Percentiles rank a stretch among this genome's conserved stretches.
Conservation (phyloP, 2,329 filamentous ascomycete species). For the Orbilia blumenaviensis region DNA sequence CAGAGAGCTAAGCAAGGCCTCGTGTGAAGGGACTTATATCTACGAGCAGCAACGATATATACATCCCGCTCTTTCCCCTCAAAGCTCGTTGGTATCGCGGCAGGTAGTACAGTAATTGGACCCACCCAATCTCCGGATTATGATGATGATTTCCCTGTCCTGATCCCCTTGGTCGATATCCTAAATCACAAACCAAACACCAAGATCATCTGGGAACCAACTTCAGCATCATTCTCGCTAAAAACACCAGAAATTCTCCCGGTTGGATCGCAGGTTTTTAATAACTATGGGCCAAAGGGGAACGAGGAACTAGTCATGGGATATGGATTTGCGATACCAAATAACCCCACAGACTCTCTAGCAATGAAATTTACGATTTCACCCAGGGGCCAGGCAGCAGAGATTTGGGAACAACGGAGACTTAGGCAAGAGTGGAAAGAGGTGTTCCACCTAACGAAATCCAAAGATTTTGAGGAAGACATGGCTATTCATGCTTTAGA, state of each 20-base stretch:
- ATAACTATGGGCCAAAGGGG: constrained; percentile 67
- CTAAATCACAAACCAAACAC: constrained; percentile 64
- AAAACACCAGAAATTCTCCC: not conserved
- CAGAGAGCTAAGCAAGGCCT: no score
- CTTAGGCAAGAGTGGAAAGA: constrained; percentile 27
- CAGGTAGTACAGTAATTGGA: constrained; percentile 25
- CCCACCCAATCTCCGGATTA: not conserved
- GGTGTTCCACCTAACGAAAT: constrained; percentile 34
- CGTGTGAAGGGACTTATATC: constrained; percentile 62
- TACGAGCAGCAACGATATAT: constrained; percentile 66
- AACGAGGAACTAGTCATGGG: constrained; percentile 67
- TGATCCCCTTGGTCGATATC: constrained; percentile 66
- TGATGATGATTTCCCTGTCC: constrained; percentile 59
- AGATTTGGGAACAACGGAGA: constrained; percentile 22
- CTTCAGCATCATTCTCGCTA: constrained; percentile 51
- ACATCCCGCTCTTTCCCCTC: constrained; percentile 66
- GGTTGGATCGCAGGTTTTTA: constrained; percentile 64
- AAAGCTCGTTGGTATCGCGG: constrained; percentile 47
- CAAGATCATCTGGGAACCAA: constrained; percentile 64
- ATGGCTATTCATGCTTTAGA: not conserved
- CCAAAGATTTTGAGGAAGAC: not conserved
- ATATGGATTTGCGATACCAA: constrained; percentile 65
- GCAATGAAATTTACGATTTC: constrained; percentile 54
- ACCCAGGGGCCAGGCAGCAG: constrained; percentile 27
- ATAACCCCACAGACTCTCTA: constrained; percentile 63